These are phyloP conservation scores for Pseudocercospora crystallina DNA, from an alignment of 2,329 filamentous ascomycete species.

Conservation along the genomic window DNA sequence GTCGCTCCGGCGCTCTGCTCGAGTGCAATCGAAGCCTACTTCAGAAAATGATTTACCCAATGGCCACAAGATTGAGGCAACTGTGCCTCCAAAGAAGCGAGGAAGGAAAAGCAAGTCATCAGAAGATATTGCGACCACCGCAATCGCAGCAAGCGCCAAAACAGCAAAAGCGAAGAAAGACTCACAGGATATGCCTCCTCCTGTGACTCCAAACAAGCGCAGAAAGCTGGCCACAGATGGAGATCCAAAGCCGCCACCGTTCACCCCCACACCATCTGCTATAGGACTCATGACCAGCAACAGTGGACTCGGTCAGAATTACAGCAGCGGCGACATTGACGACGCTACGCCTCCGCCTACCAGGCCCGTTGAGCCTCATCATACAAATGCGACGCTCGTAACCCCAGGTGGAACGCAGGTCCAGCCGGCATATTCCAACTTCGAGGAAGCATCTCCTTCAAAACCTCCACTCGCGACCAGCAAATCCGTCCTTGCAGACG, in stretches of 20 bases:
- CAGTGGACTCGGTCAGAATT: conserved; percentile 31
- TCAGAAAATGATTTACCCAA: conserved; percentile 1
- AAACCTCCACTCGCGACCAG: conserved; percentile 47
- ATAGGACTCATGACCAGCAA: conserved; percentile 47
- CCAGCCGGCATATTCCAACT: conserved; percentile 49
- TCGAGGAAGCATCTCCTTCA: conserved; percentile 39
- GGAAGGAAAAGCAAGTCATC: conserved; percentile 23
- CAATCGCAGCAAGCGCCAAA: conserved; percentile 12
- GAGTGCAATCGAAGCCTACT: conserved; percentile 36
- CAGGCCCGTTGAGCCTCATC: conserved; percentile 62
- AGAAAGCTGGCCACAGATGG: conserved; percentile 24
- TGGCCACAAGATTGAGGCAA: conserved; percentile 4
- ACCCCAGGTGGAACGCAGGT: conserved; percentile 69
- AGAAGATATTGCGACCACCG: conserved; percentile 18
- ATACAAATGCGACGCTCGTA: conserved; percentile 69
- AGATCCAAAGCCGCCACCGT: conserved; percentile 35
- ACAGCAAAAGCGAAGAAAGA: conserved; percentile 12
- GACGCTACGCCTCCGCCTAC: conserved; percentile 33
- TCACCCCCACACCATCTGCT: conserved; percentile 52
- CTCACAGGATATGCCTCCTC: conserved; percentile 30
- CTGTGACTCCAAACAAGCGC: conserved; percentile 32
- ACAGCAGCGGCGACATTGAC: conserved; percentile 42
- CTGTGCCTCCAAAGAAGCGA: conserved; percentile 27
- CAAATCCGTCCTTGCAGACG: conserved; percentile 66
- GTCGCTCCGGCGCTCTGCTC: conserved; percentile 55